Conservation (phyloP, 805 yeast species). For the Saccharomycopsis sp. region DNA sequence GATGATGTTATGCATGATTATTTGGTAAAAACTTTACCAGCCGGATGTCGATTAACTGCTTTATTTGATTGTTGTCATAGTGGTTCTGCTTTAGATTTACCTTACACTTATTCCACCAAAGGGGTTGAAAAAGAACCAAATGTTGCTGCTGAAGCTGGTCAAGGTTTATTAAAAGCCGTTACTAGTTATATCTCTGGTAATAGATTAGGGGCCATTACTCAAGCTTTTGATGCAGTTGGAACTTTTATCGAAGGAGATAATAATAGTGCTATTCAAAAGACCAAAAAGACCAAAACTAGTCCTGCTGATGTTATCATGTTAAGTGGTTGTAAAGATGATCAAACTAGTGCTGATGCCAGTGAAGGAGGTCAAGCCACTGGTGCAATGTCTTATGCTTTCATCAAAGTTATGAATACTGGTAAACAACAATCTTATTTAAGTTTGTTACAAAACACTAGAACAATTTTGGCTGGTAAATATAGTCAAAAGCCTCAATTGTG, state of each 20-base stretch:
- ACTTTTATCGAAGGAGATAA: slow-evolving; percentile 11
- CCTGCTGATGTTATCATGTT: slow-evolving; percentile 59
- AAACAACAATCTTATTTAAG: slow-evolving; percentile 51
- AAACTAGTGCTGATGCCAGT: slow-evolving; percentile 49
- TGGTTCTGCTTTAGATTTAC: slow-evolving; percentile 64
- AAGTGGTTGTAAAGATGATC: slow-evolving; percentile 65
- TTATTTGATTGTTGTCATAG: slow-evolving; percentile 68
- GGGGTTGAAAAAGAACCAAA: slow-evolving; percentile 68
- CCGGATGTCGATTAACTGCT: slow-evolving; percentile 60
- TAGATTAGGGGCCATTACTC: slow-evolving; percentile 22
- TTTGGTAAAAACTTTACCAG: slow-evolving; percentile 50
- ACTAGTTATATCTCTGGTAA: slow-evolving; percentile 44
- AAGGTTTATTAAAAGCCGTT: slow-evolving; percentile 45
- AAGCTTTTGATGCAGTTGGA: slow-evolving; percentile 17
- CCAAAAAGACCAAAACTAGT: slow-evolving; percentile 41
- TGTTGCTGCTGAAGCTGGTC: slow-evolving; percentile 54
- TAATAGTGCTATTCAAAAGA: slow-evolving; percentile 21
- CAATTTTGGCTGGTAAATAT: slow-evolving; percentile 46
- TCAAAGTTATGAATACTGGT: slow-evolving; percentile 43
- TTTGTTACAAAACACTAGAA: slow-evolving; percentile 50
- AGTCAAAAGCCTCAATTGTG: slow-evolving; percentile 67
- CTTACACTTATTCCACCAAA: slow-evolving; percentile 59
- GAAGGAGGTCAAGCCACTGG: slow-evolving; percentile 60
- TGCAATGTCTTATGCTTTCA: slow-evolving; percentile 65
- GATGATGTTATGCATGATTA: slow-evolving; percentile 58